Evolutionary conservation across 140 eudicot genomes (phyloP), one percentile per base, ranked within the genome.

Genomic region (Anethum foeniculum): DNA sequence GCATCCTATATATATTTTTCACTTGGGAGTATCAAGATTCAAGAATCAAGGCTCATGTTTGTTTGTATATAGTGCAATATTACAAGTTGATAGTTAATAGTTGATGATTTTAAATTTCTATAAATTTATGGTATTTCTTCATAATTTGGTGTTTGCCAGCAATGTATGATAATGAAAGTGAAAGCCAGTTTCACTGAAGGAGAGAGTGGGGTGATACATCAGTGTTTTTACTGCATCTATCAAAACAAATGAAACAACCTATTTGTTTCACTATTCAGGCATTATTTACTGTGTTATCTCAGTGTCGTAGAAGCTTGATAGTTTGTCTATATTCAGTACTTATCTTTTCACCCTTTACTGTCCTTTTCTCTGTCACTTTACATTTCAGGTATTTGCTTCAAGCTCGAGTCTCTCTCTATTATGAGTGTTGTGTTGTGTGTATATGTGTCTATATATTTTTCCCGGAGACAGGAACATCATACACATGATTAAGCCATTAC

Each of bases 31-130:
- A 62, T 62, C 18, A 62, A 77, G 85, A 78, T 87, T 85, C 84
- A 85, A 87, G 84, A 82, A 85, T 83, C 79, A 81, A 44, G 62
- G 82, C 80, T 88, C 84, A 65, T 82, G 79, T 54, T 75, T 82
- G 79, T 19, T 75, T 89, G 90, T 92, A 85, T 68, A 86, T 88
- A 86, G 39, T 68, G 86, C 77, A 68, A 71, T 75, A 84, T 84
- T 36, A 84, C 43, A 68, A 68, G 44, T 30, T 68, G 11, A 32
- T 68, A 32, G 4, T 27, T 30, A 7, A 32, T 68, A 32, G 4
- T 27, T 34, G 38, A 21, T 28, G 2, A 28, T 68, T 68, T 4
- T 15, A 16, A 13, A 28, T 68, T 68, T 4, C 16, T 16, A 13
- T 16, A 12, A 65, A 65, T 28, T 2, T 27, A 10, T 27, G 25